Evolutionary conservation across 768 basidiomycete genomes (phyloP).

Genomic region (Tylopilus felleus): DNA sequence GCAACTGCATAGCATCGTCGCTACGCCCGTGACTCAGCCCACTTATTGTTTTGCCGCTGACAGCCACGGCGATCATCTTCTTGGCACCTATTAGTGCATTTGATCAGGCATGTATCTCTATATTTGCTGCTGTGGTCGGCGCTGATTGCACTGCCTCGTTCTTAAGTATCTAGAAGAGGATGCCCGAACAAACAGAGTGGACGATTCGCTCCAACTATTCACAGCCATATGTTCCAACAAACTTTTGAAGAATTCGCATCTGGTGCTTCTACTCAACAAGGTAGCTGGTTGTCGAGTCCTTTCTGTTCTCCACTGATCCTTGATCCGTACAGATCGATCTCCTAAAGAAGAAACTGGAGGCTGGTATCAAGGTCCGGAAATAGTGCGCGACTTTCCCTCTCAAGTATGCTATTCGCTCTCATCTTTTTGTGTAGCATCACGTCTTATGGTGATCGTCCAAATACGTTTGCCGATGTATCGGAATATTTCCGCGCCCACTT

Average conservation of each 20-base stretch:
- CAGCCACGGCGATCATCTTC: conserved; percentile 84
- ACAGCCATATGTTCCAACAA: conserved; percentile 72
- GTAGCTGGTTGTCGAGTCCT: conserved; percentile 32
- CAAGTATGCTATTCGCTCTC: not conserved
- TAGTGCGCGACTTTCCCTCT: conserved; percentile 51
- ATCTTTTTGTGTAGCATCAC: conserved; percentile 51
- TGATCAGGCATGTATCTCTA: conserved; percentile 59
- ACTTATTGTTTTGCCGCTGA: conserved; percentile 6
- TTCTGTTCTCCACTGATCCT: conserved; percentile 7
- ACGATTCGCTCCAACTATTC: conserved; percentile 80
- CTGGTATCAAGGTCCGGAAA: conserved; percentile 66
- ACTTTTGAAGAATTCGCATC: conserved; percentile 66
- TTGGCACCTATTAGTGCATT: conserved; percentile 84
- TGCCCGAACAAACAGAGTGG: conserved; percentile 70
- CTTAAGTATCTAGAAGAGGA: conserved; percentile 79
- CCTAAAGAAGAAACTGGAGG: conserved; percentile 64
- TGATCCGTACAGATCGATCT: conserved; percentile 55
- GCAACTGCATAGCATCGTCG: conserved; percentile 19
- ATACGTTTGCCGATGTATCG: conserved; percentile 66
- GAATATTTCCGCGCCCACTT: conserved; percentile 87
- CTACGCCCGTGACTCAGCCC: conserved; percentile 7
- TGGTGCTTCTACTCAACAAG: conserved; percentile 79
- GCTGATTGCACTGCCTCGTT: conserved; percentile 10
- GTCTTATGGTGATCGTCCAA: conserved; percentile 70
- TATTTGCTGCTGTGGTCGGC: not conserved